A percentile compares a stretch with the other conserved stretches of the same genome.
phyloP scores from a whole-genome alignment of 257 asterid species.

The Misopates orontium region DNA sequence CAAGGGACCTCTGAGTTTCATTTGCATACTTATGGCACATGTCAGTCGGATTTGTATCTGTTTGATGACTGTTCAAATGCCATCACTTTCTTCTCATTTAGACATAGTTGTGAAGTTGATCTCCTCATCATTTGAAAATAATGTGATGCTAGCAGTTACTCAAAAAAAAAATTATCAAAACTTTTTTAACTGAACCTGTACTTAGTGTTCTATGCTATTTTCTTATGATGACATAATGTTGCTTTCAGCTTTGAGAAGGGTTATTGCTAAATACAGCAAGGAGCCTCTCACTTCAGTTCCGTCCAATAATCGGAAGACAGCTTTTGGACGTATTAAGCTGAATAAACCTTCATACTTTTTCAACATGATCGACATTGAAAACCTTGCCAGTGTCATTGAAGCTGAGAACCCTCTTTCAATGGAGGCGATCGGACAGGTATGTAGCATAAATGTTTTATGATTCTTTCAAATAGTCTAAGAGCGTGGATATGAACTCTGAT shows the following conservation, averaged over 20 bases:
- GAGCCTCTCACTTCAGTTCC: conserved; percentile 60
- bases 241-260: conserved; percentile 79
- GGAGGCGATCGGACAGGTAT: conserved; percentile 93
- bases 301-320: conserved; percentile 54
- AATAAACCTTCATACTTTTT: conserved; percentile 49
- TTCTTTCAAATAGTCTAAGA: conserved; percentile 26
- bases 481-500: conserved; percentile 26
- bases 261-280: conserved; percentile 61
- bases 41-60: too few species aligned
- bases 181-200: neutral
- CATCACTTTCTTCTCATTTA: neutral
- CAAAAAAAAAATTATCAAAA: neutral
- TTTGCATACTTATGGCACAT: too few species aligned
- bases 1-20: too few species aligned
- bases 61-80: too few species aligned
- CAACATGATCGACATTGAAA: conserved; percentile 44
- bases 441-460: neutral
- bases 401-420: conserved; percentile 70
- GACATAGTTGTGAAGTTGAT: neutral
- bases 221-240: conserved; percentile 23
- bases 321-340: conserved; percentile 71
- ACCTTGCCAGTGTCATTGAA: conserved; percentile 42
- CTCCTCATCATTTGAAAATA: neutral
- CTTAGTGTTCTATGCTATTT: neutral
- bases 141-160: neutral